phyloP scores from a whole-genome alignment of 1,139 yeast genomes.

The Sugiyamaella pinicola region DNA sequence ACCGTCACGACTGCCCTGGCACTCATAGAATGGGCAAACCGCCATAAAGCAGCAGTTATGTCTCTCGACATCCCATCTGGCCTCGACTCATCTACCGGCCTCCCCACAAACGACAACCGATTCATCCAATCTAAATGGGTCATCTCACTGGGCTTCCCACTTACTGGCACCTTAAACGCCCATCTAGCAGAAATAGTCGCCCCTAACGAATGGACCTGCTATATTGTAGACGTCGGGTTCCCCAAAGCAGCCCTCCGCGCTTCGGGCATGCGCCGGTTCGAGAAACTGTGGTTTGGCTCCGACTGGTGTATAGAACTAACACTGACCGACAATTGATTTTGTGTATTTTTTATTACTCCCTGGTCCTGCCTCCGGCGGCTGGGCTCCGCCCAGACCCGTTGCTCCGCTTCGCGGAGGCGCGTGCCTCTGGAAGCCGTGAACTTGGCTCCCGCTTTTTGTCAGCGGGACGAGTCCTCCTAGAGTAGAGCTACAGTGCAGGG shows the following conservation, averaged over 20 bases:
- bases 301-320: slow-evolving; percentile 40
- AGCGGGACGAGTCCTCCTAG: no score
- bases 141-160: slow-evolving; percentile 73
- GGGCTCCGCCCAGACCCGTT: slow-evolving; percentile 5
- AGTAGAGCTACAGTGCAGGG: no score
- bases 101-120: slow-evolving; percentile 33
- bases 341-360: slow-evolving; percentile 15
- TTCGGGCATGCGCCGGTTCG: slow-evolving; percentile 50
- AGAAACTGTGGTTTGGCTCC: slow-evolving; percentile 48
- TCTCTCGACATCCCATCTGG: slow-evolving; percentile 86
- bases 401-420: slow-evolving; percentile 12
- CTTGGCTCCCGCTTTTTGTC: no score
- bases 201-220: slow-evolving; percentile 55
- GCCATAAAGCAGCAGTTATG: slow-evolving; percentile 54
- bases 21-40: slow-evolving; percentile 68
- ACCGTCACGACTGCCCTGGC: slow-evolving; percentile 46
- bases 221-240: slow-evolving; percentile 72
- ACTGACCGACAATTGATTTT: slow-evolving; percentile 18
- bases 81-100: slow-evolving; percentile 81
- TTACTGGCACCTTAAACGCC: slow-evolving; percentile 65
- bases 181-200: slow-evolving; percentile 50
- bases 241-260: slow-evolving; percentile 50
- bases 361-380: slow-evolving; percentile 13
- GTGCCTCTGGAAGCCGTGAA: no score
- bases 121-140: slow-evolving; percentile 52